Evolutionary conservation across 169 alveolate genomes (phyloP), one percentile per base, ranked within the genome.

Genomic region (Babesia bovis): DNA sequence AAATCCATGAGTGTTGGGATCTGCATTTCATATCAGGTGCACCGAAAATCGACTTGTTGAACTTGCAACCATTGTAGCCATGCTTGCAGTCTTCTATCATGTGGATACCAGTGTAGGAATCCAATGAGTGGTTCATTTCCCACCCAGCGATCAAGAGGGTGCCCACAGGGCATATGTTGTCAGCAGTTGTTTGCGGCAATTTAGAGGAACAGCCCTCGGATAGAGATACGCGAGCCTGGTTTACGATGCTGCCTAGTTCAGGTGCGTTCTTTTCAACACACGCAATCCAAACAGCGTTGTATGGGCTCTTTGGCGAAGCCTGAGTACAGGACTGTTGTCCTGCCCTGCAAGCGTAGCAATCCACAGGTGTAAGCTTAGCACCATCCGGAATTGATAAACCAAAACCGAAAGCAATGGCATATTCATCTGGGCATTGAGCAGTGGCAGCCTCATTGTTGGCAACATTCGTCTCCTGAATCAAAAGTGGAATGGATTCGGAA

Each of bases 391-490:
- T 25, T 17, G 87, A 68, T 5, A 78, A 10, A 21, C 82, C 87
- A 33, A 78, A 69, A 0, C 87, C 87, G 56, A 35, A 68, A 3
- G 83, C 87, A 23, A 78, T 78, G 36, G 70, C 23, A 49, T 52
- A 78, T 13, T 70, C 87, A 4, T 26, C 35, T n/a, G 87, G 87
- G 49, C 87, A 78, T 21, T 63, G 3, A 21, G 83, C 87, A 0
- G 49, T 30, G 13, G 87, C 84, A 4, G 87, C 71, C 1, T 25
- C 55, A 7, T 30, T 44, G 4, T 50, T 21, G 13, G 63, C 30
- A 41, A 38, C 52, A 5, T 73, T 25, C 32, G 79, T 58, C 41
- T 85, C 91, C 57, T 91, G 94, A n/a, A 70, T 79, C 12, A 87
- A 81, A 26, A 82, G 81, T 3, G 90, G 87, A 23, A 85, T 40